phyloP scores from a whole-genome alignment of 768 basidiomycete species.

The Lactifluus rugatus region DNA sequence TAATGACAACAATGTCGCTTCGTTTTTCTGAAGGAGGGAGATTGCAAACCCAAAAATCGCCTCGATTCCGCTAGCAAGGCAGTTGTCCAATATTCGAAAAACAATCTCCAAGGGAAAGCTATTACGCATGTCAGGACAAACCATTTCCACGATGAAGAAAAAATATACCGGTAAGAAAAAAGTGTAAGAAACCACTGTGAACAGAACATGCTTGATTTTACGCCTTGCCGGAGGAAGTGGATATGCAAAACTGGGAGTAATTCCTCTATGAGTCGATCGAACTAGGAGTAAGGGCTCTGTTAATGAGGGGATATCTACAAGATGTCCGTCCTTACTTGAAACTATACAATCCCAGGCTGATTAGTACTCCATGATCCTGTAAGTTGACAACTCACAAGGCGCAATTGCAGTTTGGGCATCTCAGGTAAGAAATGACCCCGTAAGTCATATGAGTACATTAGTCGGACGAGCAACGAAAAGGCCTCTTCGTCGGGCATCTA shows the following conservation, averaged over 20 bases:
- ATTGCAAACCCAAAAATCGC: conserved; percentile 94
- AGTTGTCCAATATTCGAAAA: conserved; percentile 93
- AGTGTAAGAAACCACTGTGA: conserved; percentile 98
- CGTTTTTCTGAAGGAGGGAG: conserved; percentile 78
- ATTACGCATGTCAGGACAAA: neutral
- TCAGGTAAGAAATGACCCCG: conserved; percentile 97
- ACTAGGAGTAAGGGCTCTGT: conserved; percentile 36
- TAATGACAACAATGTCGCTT: conserved; percentile 62
- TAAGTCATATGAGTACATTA: conserved; percentile 96
- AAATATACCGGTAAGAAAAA: conserved; percentile 80
- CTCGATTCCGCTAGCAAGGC: conserved; percentile 93
- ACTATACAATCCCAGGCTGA: conserved; percentile 29
- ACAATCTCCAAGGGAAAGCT: conserved; percentile 94
- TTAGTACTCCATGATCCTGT: neutral
- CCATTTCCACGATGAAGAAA: neutral
- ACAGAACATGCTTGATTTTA: conserved; percentile 98
- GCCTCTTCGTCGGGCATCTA: conserved; percentile 99
- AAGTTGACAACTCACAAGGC: conserved; percentile 49
- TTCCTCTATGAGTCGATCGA: conserved; percentile 91
- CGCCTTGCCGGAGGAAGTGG: conserved; percentile 86
- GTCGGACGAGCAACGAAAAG: conserved; percentile 84
- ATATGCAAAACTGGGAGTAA: conserved; percentile 84
- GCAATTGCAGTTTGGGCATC: conserved; percentile 94
- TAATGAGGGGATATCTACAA: neutral
- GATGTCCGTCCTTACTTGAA: conserved; percentile 37